These are phyloP conservation scores for Dendrothele bispora DNA, from an alignment of 768 basidiomycete species.

Conservation along the genomic window DNA sequence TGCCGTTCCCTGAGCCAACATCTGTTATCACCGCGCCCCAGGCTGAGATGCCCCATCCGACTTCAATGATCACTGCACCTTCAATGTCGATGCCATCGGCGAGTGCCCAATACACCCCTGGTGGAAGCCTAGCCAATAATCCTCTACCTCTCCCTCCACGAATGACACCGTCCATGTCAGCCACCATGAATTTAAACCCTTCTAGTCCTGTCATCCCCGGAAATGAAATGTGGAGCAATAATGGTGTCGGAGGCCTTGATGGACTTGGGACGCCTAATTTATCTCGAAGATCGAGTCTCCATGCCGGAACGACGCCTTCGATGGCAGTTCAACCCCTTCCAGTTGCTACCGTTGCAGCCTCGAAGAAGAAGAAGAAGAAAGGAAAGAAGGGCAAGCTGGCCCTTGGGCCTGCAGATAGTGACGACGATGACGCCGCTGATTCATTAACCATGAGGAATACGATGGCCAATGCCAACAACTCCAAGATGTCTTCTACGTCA, in stretches of 20 bases:
- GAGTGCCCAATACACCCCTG: too few relatives aligned
- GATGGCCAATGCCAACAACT: too few relatives aligned
- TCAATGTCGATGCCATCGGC: too few relatives aligned
- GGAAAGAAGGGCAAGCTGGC: not conserved
- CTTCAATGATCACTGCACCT: too few relatives aligned
- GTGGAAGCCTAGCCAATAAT: too few relatives aligned
- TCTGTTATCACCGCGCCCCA: too few relatives aligned
- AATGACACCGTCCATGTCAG: not conserved
- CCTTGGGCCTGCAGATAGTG: not conserved
- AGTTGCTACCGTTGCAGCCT: not conserved
- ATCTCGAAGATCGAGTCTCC: not conserved
- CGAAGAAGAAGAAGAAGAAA: not conserved
- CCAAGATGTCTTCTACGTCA: too few relatives aligned
- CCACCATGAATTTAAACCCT: not conserved
- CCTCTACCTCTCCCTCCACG: too few relatives aligned
- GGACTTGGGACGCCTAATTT: not conserved
- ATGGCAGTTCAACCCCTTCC: constrained; percentile 1
- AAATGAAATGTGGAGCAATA: not conserved
- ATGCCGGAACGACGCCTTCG: constrained; percentile 4
- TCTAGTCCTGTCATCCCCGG: not conserved
- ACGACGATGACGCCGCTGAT: not conserved
- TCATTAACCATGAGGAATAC: constrained; percentile 1
- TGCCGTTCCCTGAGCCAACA: too few relatives aligned
- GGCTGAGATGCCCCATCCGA: too few relatives aligned
- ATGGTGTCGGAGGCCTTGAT: not conserved